A percentile compares a stretch with the other conserved stretches of the same genome.
These are phyloP conservation scores for Anacardium occidentale DNA, from an alignment of 345 rosid species.

Conservation along the genomic window DNA sequence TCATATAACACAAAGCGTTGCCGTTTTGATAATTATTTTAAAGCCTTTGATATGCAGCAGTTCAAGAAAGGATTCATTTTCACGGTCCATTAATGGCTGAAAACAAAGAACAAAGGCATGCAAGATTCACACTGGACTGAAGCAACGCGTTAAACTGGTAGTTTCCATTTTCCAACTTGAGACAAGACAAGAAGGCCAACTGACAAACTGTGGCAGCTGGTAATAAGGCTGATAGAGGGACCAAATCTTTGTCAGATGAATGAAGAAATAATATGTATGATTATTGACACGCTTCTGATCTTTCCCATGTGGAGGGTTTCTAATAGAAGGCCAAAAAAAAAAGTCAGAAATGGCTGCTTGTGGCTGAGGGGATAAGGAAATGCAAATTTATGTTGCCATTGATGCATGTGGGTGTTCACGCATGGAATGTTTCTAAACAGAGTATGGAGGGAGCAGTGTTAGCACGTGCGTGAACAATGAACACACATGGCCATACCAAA, in stretches of 20 bases:
- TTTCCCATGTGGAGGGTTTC: conserved; percentile 9
- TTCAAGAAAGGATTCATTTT: too few relatives aligned
- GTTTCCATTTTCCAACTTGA: conserved; percentile 15
- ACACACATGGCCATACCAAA: conserved; percentile 19
- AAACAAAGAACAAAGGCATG: neutral
- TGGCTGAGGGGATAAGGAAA: neutral
- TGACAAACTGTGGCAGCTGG: conserved; percentile 8
- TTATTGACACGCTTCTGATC: neutral
- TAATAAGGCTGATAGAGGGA: neutral
- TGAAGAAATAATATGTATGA: neutral
- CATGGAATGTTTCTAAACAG: neutral
- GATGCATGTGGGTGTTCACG: neutral
- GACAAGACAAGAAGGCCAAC: conserved; percentile 25
- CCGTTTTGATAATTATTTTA: too few relatives aligned
- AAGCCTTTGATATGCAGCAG: too few relatives aligned
- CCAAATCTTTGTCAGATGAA: conserved; percentile 10
- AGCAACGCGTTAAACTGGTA: neutral
- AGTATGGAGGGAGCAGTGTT: neutral
- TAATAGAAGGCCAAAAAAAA: neutral
- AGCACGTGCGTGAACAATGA: conserved; percentile 34
- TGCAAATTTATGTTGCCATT: too few relatives aligned
- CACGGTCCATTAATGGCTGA: neutral
- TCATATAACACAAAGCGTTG: too few relatives aligned
- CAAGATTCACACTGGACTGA: neutral
- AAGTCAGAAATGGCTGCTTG: conserved; percentile 33